A percentile compares a stretch with the other conserved stretches of the same genome.
Evolutionary conservation across 345 rosid genomes (phyloP).

Genomic region (Rhodamnia rubescens): DNA sequence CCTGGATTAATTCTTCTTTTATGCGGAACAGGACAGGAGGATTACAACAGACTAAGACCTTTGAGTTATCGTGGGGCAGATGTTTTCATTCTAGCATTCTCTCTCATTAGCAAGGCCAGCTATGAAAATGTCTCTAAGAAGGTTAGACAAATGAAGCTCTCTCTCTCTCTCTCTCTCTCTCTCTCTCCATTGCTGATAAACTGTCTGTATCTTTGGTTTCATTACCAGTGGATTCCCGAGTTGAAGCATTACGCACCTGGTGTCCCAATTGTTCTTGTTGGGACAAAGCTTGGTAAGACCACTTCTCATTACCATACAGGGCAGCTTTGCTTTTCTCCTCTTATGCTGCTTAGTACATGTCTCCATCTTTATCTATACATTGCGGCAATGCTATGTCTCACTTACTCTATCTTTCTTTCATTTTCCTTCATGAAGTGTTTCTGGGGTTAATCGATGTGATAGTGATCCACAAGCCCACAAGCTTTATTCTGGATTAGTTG

Average conservation of each 20-base stretch:
- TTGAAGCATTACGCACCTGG: conserved; percentile 93
- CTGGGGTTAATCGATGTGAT: background rate
- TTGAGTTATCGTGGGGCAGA: conserved; percentile 94
- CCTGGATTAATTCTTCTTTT: background rate
- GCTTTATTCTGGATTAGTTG: background rate
- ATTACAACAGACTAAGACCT: conserved; percentile 87
- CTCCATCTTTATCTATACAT: background rate
- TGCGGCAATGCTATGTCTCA: background rate
- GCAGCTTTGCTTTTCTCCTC: background rate
- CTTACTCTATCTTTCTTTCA: background rate
- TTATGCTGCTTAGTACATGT: background rate
- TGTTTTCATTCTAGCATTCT: conserved; percentile 89
- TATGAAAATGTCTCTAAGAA: conserved; percentile 94
- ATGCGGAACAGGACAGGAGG: conserved; percentile 71
- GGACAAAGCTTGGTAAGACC: conserved; percentile 82
- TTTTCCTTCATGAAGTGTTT: background rate
- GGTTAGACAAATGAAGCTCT: conserved; percentile 20
- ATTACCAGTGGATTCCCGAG: conserved; percentile 94
- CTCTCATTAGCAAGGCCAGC: conserved; percentile 98
- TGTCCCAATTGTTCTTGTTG: conserved; percentile 82
- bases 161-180: background rate
- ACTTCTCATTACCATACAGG: background rate
- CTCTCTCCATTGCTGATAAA: background rate
- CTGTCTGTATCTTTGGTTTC: background rate
- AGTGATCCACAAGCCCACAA: background rate